Evolutionary conservation across 2,329 filamentous ascomycete genomes (phyloP).

Genomic region (Diaporthe destruens): DNA sequence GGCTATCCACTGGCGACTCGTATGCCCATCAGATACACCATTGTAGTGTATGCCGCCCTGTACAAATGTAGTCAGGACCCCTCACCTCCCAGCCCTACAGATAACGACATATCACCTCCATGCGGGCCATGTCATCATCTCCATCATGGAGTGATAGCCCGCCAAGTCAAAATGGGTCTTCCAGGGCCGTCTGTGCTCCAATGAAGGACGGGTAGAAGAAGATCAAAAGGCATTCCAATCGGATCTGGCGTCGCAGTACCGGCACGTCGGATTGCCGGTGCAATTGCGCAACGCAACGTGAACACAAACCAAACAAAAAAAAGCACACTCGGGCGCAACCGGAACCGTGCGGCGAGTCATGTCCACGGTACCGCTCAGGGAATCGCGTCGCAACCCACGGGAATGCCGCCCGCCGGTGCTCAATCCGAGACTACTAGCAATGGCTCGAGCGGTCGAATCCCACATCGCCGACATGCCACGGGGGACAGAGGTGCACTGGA

Average conservation of each 20-base stretch:
- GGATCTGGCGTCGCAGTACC: constrained; percentile 14
- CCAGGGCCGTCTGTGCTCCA: constrained; percentile 10
- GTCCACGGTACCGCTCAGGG: neutral
- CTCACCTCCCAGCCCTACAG: constrained; percentile 3
- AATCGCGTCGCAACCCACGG: neutral
- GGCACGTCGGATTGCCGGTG: constrained; percentile 30
- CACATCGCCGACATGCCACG: neutral
- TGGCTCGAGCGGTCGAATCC: constrained; percentile 5
- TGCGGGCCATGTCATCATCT: constrained; percentile 29
- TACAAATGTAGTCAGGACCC: neutral
- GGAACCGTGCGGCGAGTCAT: constrained; percentile 25
- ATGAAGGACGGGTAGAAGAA: neutral
- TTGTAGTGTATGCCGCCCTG: neutral
- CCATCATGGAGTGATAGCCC: neutral
- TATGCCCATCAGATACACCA: neutral
- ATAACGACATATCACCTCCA: constrained; percentile 11
- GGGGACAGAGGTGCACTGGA: neutral
- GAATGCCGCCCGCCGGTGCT: neutral
- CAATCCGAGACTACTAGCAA: neutral
- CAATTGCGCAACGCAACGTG: neutral
- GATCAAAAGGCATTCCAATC: neutral
- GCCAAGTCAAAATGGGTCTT: neutral
- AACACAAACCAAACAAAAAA: constrained; percentile 18
- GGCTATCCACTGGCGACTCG: constrained; percentile 4
- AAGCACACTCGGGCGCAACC: constrained; percentile 7